A percentile compares a stretch with the other conserved stretches of the same genome.
Evolutionary conservation across 208 protist genomes (phyloP).

Genomic region (Leishmania guyanensis): DNA sequence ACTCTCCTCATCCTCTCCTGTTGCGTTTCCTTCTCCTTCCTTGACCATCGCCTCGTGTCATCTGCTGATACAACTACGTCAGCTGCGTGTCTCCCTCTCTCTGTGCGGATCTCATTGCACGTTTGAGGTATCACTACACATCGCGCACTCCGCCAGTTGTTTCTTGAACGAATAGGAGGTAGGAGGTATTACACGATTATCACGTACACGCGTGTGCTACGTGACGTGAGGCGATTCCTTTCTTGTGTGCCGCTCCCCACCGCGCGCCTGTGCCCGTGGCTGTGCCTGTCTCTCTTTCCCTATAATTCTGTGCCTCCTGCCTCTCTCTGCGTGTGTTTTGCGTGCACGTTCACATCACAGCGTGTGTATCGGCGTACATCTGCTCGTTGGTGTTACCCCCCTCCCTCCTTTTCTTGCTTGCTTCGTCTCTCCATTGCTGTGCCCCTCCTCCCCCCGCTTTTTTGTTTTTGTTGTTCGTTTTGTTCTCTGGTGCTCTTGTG

Average conservation of each 20-base stretch:
- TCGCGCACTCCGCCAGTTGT: not conserved
- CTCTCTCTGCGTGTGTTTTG: not conserved
- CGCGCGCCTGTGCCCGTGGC: not conserved
- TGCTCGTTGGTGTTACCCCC: not conserved
- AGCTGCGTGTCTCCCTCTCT: not conserved
- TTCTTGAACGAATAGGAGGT: not conserved
- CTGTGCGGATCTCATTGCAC: not conserved
- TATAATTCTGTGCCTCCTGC: too few relatives aligned
- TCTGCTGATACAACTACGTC: not conserved
- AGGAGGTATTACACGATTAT: not conserved
- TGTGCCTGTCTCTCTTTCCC: not conserved
- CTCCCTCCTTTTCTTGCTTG: not conserved
- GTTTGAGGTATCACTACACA: not conserved
- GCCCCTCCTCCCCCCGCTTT: too few relatives aligned
- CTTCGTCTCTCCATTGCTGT: not conserved
- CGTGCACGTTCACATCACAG: not conserved
- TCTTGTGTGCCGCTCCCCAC: not conserved
- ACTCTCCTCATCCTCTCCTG: not conserved
- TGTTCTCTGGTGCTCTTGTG: not conserved
- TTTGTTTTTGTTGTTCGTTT: not conserved
- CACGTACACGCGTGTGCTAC: not conserved
- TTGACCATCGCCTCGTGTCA: not conserved
- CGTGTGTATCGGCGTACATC: not conserved
- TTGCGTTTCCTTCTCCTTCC: not conserved
- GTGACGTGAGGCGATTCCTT: not conserved